Percentiles rank a stretch among this genome's conserved stretches.
These are phyloP conservation scores for Suillus hirtellus DNA, from an alignment of 768 basidiomycete genomes.

Conservation along the genomic window DNA sequence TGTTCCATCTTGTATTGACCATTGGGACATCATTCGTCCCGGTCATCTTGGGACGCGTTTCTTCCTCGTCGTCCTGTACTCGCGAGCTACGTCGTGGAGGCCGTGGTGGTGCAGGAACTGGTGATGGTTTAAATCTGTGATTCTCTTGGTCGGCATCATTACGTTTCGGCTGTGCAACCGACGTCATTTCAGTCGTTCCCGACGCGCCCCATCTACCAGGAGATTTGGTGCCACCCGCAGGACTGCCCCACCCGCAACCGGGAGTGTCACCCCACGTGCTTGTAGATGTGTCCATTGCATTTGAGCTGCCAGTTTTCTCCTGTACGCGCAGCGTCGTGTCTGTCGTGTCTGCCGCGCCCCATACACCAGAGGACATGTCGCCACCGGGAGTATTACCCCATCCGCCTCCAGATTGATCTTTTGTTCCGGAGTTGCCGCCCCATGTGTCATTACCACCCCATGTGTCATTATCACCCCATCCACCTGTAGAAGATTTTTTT, in stretches of 20 bases:
- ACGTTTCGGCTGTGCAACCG: not conserved
- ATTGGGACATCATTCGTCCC: conserved; percentile 29
- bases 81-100: conserved; percentile 15
- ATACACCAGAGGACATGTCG: not conserved
- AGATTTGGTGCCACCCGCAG: not conserved
- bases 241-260: not conserved
- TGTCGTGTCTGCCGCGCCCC: not conserved
- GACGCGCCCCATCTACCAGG: not conserved
- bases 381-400: not conserved
- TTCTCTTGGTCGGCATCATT: conserved; percentile 11
- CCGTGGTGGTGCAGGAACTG: conserved; percentile 28
- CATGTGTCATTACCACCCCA: not conserved
- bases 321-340: not conserved
- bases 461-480: not conserved
- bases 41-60: conserved; percentile 16
- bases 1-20: conserved; percentile 17
- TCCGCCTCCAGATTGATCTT: not conserved
- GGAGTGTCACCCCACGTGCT: not conserved
- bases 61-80: conserved; percentile 17
- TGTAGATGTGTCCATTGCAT: not conserved
- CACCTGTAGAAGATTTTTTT: not conserved
- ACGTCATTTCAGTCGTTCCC: not conserved
- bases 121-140: conserved; percentile 12
- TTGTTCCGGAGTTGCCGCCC: not conserved
- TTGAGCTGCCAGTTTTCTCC: not conserved